Percentiles rank a stretch among this genome's conserved stretches.
Conservation (phyloP, 2,329 filamentous ascomycete genomes). For the Arthroderma uncinatum region DNA sequence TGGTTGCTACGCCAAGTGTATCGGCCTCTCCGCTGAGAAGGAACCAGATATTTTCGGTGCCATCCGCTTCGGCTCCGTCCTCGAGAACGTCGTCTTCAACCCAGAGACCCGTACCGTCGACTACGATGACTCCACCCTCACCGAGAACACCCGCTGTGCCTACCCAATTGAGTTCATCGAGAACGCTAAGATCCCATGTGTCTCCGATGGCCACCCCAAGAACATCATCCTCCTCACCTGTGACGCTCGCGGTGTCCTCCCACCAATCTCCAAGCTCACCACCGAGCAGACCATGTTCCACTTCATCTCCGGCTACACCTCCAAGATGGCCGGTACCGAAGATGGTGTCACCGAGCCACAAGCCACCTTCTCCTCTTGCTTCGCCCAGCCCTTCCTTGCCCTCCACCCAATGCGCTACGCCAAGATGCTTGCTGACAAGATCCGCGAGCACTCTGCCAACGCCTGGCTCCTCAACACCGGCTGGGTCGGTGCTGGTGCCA, state of each 20-base stretch:
- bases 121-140: conserved; percentile 89
- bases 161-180: conserved; percentile 99
- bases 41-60: conserved; percentile 96
- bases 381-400: conserved; percentile 96
- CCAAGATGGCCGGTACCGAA: conserved; percentile 99
- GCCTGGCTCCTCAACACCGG: conserved; percentile 98
- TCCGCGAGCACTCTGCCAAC: conserved; percentile 84
- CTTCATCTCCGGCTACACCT: conserved; percentile 99
- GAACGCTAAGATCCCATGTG: conserved; percentile 97
- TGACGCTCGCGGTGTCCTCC: conserved; percentile 92
- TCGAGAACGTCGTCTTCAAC: conserved; percentile 98
- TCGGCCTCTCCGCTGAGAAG: conserved; percentile 95
- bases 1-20: conserved; percentile 98
- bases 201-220: conserved; percentile 74
- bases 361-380: conserved; percentile 98
- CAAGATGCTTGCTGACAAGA: conserved; percentile 97
- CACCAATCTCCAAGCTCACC: conserved; percentile 94
- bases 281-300: conserved; percentile 98
- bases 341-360: conserved; percentile 94
- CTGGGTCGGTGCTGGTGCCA: conserved; percentile 85
- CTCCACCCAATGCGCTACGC: conserved; percentile 99
- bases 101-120: conserved; percentile 79
- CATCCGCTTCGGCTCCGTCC: conserved; percentile 90
- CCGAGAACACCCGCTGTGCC: conserved; percentile 88
- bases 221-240: conserved; percentile 99